phyloP scores from a whole-genome alignment of 2,329 filamentous ascomycete species.

The Aspergillus neotritici region DNA sequence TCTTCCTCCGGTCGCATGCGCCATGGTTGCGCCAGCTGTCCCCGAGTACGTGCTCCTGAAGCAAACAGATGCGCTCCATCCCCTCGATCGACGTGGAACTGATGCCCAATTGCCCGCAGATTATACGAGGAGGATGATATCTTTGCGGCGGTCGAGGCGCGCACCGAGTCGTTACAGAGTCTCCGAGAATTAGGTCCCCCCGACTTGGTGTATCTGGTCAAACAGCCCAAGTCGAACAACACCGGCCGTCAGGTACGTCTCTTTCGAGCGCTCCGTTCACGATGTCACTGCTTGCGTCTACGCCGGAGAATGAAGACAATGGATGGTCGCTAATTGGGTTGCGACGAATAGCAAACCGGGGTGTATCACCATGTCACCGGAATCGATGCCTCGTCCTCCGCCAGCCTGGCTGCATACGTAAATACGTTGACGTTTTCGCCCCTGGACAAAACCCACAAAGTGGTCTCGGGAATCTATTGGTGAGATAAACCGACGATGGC shows the following conservation, averaged over 20 bases:
- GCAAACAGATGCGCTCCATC: slow-evolving; percentile 7
- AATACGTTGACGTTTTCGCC: slow-evolving; percentile 93
- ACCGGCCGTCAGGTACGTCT: slow-evolving; percentile 50
- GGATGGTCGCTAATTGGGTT: slow-evolving; percentile 1
- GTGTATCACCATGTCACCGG: slow-evolving; percentile 98
- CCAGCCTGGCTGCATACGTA: slow-evolving; percentile 94
- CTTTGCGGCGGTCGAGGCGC: slow-evolving; percentile 76
- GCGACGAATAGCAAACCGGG: slow-evolving; percentile 57
- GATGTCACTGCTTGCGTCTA: neutral
- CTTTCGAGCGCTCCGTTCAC: neutral
- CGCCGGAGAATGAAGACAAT: neutral
- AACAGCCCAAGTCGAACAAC: slow-evolving; percentile 59
- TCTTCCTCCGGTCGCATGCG: slow-evolving; percentile 21
- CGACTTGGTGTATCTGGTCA: slow-evolving; percentile 90
- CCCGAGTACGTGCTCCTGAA: slow-evolving; percentile 57
- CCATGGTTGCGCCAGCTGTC: slow-evolving; percentile 69
- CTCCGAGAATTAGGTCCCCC: slow-evolving; percentile 92
- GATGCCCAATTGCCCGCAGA: slow-evolving; percentile 46
- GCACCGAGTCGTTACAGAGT: slow-evolving; percentile 78
- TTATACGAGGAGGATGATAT: slow-evolving; percentile 90
- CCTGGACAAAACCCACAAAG: slow-evolving; percentile 77
- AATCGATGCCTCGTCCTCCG: slow-evolving; percentile 93
- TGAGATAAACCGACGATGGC: slow-evolving; percentile 38
- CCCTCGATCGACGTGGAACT: slow-evolving; percentile 11
- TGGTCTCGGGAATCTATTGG: slow-evolving; percentile 93